Evolutionary conservation across 306 rosid species (phyloP).

Genomic region (Cicer pinnatifidum): DNA sequence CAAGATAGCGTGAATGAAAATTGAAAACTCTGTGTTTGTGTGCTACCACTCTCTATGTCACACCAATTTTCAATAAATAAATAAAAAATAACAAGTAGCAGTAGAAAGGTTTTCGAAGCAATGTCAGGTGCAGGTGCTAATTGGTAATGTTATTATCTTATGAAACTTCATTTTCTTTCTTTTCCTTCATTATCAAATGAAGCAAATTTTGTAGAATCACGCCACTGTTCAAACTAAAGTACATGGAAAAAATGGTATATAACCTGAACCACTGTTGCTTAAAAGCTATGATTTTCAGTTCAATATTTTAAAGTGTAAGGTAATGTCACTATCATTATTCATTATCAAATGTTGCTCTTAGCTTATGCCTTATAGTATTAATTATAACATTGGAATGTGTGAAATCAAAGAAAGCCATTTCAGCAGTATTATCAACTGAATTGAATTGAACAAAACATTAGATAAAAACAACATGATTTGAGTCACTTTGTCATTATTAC

Average conservation of each 20-base stretch:
- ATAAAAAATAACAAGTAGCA: conserved; percentile 35
- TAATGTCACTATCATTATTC: conserved; percentile 50
- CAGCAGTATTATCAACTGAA: conserved; percentile 44
- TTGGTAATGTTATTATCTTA: conserved; percentile 45
- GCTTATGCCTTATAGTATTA: conserved; percentile 12
- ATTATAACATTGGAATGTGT: conserved; percentile 56
- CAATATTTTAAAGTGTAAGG: conserved; percentile 53
- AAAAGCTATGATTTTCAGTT: conserved; percentile 65
- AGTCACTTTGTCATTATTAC: not conserved
- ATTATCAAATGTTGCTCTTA: conserved; percentile 47
- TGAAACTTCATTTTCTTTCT: conserved; percentile 48
- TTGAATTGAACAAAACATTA: not conserved
- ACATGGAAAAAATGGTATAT: conserved; percentile 44
- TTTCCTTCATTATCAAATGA: conserved; percentile 43
- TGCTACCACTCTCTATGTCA: conserved; percentile 37
- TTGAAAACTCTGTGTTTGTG: conserved; percentile 49
- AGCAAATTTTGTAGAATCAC: conserved; percentile 49
- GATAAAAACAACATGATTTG: conserved; percentile 2
- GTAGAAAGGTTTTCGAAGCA: conserved; percentile 47
- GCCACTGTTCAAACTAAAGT: conserved; percentile 45
- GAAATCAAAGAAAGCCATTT: conserved; percentile 31
- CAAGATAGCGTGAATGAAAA: conserved; percentile 44
- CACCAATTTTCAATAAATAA: conserved; percentile 29
- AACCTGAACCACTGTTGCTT: conserved; percentile 49
- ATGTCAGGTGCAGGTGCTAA: conserved; percentile 63